Conservation (phyloP, 768 basidiomycete genomes). For the Lentinula lateritia region DNA sequence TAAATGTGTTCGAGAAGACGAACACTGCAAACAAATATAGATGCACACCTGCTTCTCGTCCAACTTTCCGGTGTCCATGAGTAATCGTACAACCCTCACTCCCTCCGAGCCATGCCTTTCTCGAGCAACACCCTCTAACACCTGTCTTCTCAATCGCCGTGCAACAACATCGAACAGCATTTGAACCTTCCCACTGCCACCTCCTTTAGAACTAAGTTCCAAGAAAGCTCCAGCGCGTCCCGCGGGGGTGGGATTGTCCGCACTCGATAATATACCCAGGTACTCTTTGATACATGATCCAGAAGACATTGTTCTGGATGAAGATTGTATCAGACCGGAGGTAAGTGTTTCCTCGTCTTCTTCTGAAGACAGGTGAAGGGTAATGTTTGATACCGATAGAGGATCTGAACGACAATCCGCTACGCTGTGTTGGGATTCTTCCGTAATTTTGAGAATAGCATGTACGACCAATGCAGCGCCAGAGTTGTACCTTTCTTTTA, state of each 20-base stretch:
- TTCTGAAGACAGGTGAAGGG: slow-evolving; percentile 43
- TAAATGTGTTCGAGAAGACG: background rate
- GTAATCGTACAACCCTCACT: slow-evolving; percentile 73
- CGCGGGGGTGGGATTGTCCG: slow-evolving; percentile 75
- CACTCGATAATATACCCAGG: slow-evolving; percentile 70
- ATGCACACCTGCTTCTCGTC: slow-evolving; percentile 83
- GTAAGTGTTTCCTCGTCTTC: slow-evolving; percentile 53
- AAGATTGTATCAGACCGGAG: slow-evolving; percentile 53
- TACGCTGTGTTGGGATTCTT: slow-evolving; percentile 53
- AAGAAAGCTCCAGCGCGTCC: slow-evolving; percentile 70
- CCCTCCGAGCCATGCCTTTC: slow-evolving; percentile 83
- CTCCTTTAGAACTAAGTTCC: slow-evolving; percentile 46
- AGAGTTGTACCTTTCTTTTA: slow-evolving; percentile 74
- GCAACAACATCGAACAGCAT: slow-evolving; percentile 77
- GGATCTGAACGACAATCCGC: slow-evolving; percentile 65
- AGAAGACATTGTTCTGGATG: slow-evolving; percentile 50
- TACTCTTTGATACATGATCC: slow-evolving; percentile 70
- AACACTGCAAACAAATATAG: background rate
- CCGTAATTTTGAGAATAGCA: slow-evolving; percentile 66
- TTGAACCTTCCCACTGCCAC: slow-evolving; percentile 48
- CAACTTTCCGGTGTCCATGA: slow-evolving; percentile 83
- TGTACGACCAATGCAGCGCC: slow-evolving; percentile 67
- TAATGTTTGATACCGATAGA: slow-evolving; percentile 59
- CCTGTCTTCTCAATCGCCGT: slow-evolving; percentile 57
- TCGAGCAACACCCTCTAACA: slow-evolving; percentile 73